Conservation (phyloP, 2,329 filamentous ascomycete species). For the Allantophomopsis cytisporea region DNA sequence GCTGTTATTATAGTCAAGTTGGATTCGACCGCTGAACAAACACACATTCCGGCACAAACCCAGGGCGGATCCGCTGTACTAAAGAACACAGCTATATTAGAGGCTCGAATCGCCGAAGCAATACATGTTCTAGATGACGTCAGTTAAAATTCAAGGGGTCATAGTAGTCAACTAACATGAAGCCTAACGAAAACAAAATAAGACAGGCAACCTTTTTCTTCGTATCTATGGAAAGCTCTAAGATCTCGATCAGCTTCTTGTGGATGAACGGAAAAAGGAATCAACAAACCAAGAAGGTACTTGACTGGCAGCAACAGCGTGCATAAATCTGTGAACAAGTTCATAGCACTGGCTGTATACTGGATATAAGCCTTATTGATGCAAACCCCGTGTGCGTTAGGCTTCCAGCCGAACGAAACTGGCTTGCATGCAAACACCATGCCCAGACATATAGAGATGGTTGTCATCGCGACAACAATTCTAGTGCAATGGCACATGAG, state of each 20-base stretch:
- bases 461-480: not conserved
- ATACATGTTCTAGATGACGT: not conserved
- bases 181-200: not conserved
- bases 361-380: not conserved
- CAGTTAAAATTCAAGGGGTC: not conserved
- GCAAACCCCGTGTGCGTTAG: not conserved
- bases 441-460: not conserved
- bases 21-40: not conserved
- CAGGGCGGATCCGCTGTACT: not conserved
- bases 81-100: not conserved
- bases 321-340: not conserved
- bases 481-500: not conserved
- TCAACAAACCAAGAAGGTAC: not conserved
- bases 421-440: not conserved
- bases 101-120: not conserved
- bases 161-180: not conserved
- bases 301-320: not conserved
- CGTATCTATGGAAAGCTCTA: not conserved
- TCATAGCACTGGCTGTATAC: not conserved
- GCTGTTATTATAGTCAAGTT: not conserved
- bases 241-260: not conserved
- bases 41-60: not conserved
- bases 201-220: not conserved
- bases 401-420: not conserved
- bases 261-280: not conserved